Base-by-base conservation (phyloP, 2,329 filamentous ascomycete species). In the Lachnellula arida region DNA sequence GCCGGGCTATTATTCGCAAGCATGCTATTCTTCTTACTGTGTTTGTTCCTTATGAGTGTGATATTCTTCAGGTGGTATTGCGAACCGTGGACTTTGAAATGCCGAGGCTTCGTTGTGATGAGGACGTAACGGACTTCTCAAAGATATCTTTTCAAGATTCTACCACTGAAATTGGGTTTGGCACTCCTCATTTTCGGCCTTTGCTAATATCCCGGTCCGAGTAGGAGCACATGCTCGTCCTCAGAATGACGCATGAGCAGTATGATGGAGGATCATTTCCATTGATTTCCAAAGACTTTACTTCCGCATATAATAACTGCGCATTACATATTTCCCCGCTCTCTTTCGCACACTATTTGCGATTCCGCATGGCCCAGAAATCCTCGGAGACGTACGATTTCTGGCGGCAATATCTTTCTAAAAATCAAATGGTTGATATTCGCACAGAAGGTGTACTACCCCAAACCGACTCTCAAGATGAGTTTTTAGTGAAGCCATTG, bases 41-140 rank as follows among this genome's bases (percentile, higher is more conserved):
- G 4, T 56, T 51, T 28, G 32, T 56, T 28, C 54, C 43, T n/a
- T 48, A 56, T 34, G 17, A 52, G 7, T 34, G 43, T 5, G n/a
- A 49, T 22, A 47, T 56, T 22, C 23, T 51, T 28, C 54, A 56
- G 0, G 58, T 78, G 0, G 76, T 79, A 14, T 39, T 39, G n/a
- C 37, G 37, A 39, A n/a, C 37, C 11, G 11, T 1, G 78, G n/a
- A 39, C 37, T 39, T 39, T 39, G 37, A 39, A 39, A 39, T 39
- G 37, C 12, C 12, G 37, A 14, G 37, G 14, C 37, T 39, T 39
- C 37, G 12, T 39, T 39, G 37, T 39, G 37, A 39, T 39, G 37
- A 39, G n/a, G 37, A 39, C 37, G 14, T 39, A 15, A n/a, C n/a
- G 37, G 6, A n/a, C 37, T 39, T 39, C 14, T 39, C 37, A 15